These are phyloP conservation scores for Lithospermum erythrorhizon DNA, from an alignment of 257 asterid genomes.

Conservation along the genomic window DNA sequence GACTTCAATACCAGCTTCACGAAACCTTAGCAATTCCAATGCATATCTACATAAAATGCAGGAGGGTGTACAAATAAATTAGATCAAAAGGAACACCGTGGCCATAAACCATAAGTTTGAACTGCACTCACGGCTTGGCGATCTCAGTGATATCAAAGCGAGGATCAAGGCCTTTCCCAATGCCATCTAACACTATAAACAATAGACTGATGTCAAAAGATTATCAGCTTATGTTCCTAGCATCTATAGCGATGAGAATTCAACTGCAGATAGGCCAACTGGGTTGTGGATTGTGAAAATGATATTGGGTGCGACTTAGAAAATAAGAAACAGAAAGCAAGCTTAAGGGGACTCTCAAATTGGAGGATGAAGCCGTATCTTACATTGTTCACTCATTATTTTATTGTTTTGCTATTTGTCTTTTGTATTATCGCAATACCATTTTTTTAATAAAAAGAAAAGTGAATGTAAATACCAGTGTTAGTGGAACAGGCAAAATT, in stretches of 20 bases:
- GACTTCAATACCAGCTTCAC: slow-evolving; percentile 95
- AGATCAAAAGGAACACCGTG: background rate
- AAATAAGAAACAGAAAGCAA: background rate
- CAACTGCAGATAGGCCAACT: background rate
- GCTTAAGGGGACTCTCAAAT: background rate
- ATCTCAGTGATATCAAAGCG: slow-evolving; percentile 97
- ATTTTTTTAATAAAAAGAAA: background rate
- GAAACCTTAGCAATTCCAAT: slow-evolving; percentile 77
- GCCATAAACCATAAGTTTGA: slow-evolving; percentile 1
- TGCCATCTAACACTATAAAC: slow-evolving; percentile 83
- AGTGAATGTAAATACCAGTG: slow-evolving; percentile 16
- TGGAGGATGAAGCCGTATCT: background rate
- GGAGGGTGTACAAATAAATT: background rate
- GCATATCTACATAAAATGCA: slow-evolving; percentile 57
- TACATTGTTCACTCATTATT: background rate
- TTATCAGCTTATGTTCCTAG: background rate
- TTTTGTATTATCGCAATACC: background rate
- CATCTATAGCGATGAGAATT: background rate
- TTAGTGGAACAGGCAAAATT: slow-evolving; percentile 1
- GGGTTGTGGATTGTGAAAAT: background rate
- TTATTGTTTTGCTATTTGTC: background rate
- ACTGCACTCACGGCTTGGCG: slow-evolving; percentile 77
- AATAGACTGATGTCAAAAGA: background rate
- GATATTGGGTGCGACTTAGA: background rate
- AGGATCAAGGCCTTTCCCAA: slow-evolving; percentile 97